Conservation (phyloP, 2,329 filamentous ascomycete species). For the Magnaporthales sp. region DNA sequence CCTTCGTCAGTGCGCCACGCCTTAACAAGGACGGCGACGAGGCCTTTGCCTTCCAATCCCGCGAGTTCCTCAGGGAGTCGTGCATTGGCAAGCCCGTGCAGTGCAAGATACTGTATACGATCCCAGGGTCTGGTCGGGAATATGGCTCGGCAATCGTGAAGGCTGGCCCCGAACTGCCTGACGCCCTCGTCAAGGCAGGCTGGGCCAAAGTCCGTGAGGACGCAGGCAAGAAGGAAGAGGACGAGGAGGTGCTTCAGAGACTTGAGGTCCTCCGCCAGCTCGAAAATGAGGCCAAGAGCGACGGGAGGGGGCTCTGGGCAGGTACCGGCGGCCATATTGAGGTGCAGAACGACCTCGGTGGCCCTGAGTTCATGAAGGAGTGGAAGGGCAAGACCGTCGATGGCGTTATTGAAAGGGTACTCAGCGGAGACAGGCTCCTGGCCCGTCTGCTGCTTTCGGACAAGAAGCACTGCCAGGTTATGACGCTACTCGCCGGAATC, state of each 20-base stretch:
- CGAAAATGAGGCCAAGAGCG: constrained; percentile 69
- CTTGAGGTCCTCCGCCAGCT: constrained; percentile 71
- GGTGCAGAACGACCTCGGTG: constrained; percentile 71
- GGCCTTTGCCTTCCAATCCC: constrained; percentile 86
- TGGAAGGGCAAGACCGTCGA: constrained; percentile 82
- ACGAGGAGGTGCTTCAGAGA: constrained; percentile 61
- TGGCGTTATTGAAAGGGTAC: constrained; percentile 80
- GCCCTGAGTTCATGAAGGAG: constrained; percentile 70
- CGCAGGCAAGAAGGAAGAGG: constrained; percentile 83
- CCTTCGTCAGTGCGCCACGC: constrained; percentile 84
- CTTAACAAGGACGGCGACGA: constrained; percentile 85
- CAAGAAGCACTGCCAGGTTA: constrained; percentile 78
- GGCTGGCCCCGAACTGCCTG: constrained; percentile 69
- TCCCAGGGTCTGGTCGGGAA: constrained; percentile 77
- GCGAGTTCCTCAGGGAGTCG: constrained; percentile 80
- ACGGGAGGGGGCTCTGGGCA: constrained; percentile 75
- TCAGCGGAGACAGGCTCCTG: constrained; percentile 85
- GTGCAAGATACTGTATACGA: constrained; percentile 78
- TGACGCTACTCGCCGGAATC: constrained; percentile 83
- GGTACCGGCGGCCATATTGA: constrained; percentile 59
- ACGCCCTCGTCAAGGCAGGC: constrained; percentile 76
- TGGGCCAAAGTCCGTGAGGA: constrained; percentile 94
- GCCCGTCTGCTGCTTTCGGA: constrained; percentile 73
- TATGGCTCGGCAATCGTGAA: constrained; percentile 75
- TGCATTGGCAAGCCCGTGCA: constrained; percentile 80